These are phyloP conservation scores for Blepharisma japonicum DNA, from an alignment of 73 alveolate species.

Conservation along the genomic window DNA sequence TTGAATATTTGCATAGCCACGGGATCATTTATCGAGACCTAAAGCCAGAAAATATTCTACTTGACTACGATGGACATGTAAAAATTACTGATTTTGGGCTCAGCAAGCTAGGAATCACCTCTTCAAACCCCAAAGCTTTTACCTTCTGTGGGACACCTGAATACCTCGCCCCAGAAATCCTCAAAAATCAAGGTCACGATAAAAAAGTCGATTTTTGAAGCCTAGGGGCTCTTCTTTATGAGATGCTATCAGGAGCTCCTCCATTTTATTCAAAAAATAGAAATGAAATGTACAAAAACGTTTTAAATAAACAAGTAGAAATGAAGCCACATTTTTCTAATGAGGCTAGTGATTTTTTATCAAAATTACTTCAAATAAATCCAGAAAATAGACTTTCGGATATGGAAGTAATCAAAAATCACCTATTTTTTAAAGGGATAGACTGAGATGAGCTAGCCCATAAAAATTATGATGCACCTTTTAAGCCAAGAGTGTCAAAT, in stretches of 20 bases:
- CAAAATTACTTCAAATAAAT: slow-evolving; percentile 3
- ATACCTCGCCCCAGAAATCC: slow-evolving; percentile 88
- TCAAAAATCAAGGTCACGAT: slow-evolving; percentile 66
- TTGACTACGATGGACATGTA: slow-evolving; percentile 80
- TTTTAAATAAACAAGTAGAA: slow-evolving; percentile 54
- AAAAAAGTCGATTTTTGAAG: slow-evolving; percentile 86
- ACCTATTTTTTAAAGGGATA: slow-evolving; percentile 70
- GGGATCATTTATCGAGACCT: slow-evolving; percentile 74
- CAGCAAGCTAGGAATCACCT: slow-evolving; percentile 38
- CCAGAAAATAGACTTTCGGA: slow-evolving; percentile 70
- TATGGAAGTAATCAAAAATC: slow-evolving; percentile 71
- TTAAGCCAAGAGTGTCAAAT: slow-evolving; percentile 41
- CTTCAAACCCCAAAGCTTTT: slow-evolving; percentile 7
- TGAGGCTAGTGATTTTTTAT: slow-evolving; percentile 43
- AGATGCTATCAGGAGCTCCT: slow-evolving; percentile 83
- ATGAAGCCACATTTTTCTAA: slow-evolving; percentile 51
- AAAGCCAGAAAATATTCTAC: slow-evolving; percentile 87
- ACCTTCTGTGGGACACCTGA: slow-evolving; percentile 85
- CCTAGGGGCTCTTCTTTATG: slow-evolving; percentile 80
- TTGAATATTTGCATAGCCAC: slow-evolving; percentile 50
- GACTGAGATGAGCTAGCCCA: slow-evolving; percentile 76
- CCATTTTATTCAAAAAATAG: slow-evolving; percentile 83
- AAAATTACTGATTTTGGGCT: slow-evolving; percentile 93
- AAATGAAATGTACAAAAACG: slow-evolving; percentile 53
- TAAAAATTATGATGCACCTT: slow-evolving; percentile 76